These are phyloP conservation scores for Heimioporus punctisporus DNA, from an alignment of 1,284 basidiomycete genomes.

Conservation along the genomic window DNA sequence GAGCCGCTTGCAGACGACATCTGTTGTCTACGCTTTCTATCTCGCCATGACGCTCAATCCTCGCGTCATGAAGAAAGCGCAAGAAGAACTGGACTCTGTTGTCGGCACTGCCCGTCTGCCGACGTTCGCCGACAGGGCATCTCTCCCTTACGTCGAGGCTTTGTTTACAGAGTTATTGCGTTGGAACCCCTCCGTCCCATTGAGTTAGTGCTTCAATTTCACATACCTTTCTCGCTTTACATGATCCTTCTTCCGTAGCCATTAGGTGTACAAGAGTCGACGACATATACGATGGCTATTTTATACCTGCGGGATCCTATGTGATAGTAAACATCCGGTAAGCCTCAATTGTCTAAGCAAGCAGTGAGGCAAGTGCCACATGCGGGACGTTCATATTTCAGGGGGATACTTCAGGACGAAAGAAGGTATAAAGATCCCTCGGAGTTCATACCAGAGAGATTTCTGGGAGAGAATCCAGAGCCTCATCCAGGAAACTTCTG, in stretches of 20 bases:
- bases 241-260: too few species aligned
- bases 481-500: constrained; percentile 53
- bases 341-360: constrained; percentile 1
- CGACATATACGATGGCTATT: constrained; percentile 43
- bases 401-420: constrained; percentile 46
- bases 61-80: constrained; percentile 45
- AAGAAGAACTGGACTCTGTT: constrained; percentile 64
- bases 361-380: too few species aligned
- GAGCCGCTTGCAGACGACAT: constrained; percentile 37
- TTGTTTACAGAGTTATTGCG: constrained; percentile 63
- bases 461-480: constrained; percentile 42
- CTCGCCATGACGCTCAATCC: constrained; percentile 41
- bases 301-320: constrained; percentile 41
- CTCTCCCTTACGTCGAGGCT: constrained; percentile 63
- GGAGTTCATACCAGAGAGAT: constrained; percentile 41
- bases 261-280: too few species aligned
- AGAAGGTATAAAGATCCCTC: constrained; percentile 35
- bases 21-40: constrained; percentile 40
- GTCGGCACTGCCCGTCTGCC: constrained; percentile 63
- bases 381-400: constrained; percentile 40
- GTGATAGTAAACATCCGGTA: constrained; percentile 42
- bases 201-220: constrained; percentile 39
- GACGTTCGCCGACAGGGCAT: constrained; percentile 56
- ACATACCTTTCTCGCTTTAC: constrained; percentile 53
- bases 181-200: constrained; percentile 58